Percentiles rank a stretch among this genome's conserved stretches.
Conservation (phyloP, 805 yeast genomes). For the Candida broadrunensis region DNA sequence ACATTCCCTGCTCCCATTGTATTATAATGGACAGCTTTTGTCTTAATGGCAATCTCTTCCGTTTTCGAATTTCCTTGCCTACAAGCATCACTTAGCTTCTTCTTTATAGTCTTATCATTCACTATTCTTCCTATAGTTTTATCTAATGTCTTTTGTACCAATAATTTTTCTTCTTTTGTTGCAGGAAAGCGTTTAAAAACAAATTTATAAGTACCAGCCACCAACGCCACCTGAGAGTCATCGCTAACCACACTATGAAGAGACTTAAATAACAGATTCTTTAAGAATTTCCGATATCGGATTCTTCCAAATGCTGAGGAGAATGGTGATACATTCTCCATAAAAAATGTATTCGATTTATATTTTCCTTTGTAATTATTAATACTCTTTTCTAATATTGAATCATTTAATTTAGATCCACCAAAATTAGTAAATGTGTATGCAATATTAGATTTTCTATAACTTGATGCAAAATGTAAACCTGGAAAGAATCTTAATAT, state of each 20-base stretch:
- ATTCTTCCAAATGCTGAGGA: constrained; percentile 31
- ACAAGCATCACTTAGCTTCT: too few species aligned
- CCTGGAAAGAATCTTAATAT: constrained; percentile 27
- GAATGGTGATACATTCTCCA: constrained; percentile 23
- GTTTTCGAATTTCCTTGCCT: too few species aligned
- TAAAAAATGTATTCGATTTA: constrained; percentile 17
- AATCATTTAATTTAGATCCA: constrained; percentile 24
- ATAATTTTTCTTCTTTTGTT: constrained; percentile 12
- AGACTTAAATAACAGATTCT: constrained; percentile 13
- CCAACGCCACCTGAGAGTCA: constrained; percentile 6
- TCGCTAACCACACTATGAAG: not conserved
- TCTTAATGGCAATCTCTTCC: too few species aligned
- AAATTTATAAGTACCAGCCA: constrained; percentile 25
- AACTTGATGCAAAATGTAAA: constrained; percentile 21
- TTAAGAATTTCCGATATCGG: constrained; percentile 20
- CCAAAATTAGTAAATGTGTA: constrained; percentile 29
- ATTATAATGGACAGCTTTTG: constrained; percentile 5
- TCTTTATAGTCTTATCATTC: too few species aligned
- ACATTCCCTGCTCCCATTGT: constrained; percentile 12
- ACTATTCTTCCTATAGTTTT: too few species aligned
- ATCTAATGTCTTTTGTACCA: not conserved
- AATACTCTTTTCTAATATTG: constrained; percentile 16
- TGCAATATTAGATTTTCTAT: constrained; percentile 38
- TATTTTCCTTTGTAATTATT: constrained; percentile 27
- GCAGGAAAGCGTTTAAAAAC: constrained; percentile 16